These are phyloP conservation scores for Tylopilus sp. DNA, from an alignment of 1,284 basidiomycete genomes.

Conservation along the genomic window DNA sequence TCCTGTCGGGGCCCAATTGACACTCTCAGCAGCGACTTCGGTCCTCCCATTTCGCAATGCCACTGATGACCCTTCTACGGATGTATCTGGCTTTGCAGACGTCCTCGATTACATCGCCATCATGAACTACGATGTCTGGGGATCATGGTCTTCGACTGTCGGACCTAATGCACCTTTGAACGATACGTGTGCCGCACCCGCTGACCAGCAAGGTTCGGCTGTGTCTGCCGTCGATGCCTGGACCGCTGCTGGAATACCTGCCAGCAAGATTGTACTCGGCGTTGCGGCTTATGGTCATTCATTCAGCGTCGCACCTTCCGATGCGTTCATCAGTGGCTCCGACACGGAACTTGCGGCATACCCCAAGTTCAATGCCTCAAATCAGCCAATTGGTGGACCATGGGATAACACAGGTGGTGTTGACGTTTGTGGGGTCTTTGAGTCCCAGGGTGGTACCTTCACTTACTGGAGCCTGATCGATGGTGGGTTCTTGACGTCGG, in stretches of 20 bases:
- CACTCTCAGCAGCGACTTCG: slow-evolving; percentile 81
- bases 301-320: too few relatives aligned
- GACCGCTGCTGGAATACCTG: slow-evolving; percentile 84
- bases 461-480: too few relatives aligned
- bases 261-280: slow-evolving; percentile 82
- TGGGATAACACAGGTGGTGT: too few relatives aligned
- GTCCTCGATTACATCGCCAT: slow-evolving; percentile 83
- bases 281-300: slow-evolving; percentile 87
- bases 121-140: slow-evolving; percentile 92
- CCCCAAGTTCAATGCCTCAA: too few relatives aligned
- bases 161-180: slow-evolving; percentile 90
- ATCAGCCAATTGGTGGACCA: too few relatives aligned
- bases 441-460: too few relatives aligned
- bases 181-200: slow-evolving; percentile 78
- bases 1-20: slow-evolving; percentile 65
- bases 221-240: slow-evolving; percentile 79
- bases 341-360: too few relatives aligned
- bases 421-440: too few relatives aligned
- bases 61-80: slow-evolving; percentile 65
- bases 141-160: slow-evolving; percentile 59
- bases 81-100: slow-evolving; percentile 77
- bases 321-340: too few relatives aligned
- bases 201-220: slow-evolving; percentile 78
- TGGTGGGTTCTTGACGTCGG: too few relatives aligned
- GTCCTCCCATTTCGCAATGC: slow-evolving; percentile 74